Base-by-base conservation (phyloP, 2,329 filamentous ascomycete species). In the Aspergillus alliaceus region DNA sequence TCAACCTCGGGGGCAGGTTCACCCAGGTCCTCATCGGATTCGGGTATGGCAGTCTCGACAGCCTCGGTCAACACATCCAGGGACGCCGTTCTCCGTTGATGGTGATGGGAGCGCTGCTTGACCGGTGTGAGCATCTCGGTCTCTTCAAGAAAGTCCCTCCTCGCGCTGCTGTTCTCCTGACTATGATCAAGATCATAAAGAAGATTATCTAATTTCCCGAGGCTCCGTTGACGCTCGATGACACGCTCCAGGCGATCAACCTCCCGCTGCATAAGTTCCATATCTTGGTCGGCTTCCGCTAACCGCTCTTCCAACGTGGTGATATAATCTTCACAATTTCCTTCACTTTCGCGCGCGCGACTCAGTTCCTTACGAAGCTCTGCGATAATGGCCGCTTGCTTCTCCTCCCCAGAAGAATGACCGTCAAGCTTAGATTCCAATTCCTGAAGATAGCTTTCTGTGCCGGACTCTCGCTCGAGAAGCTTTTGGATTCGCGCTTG, bases 261-360 rank as follows among this genome's bases (percentile, higher is more conserved):
- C 70, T 99, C 95, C 34, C 93, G 90, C 73, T 96, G 92, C 93
- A 99, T 97, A 59, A 97, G 80, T 72, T 98, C 95, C 62, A 91
- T 87, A 71, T 99, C 95, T 73, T 98, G 93, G 68, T 99, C 95
- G 2, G 93, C 89, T 75, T 99, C 95, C 0, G 95, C 95, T 8
- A 99, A 84, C 22, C 93, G 89, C 77, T 98, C 95, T 72, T 99
- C 95, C 11, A 99, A 80, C 0, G 93, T 98, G 1, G 93, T 96
- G 53, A 99, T 98, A 73, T 99, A 99, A 64, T 98, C 95, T 73
- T 99, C 95, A 64, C 88, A 92, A 37, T 89, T 89, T 3, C 88
- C 85, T 77, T 99, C 95, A 65, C 92, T 97, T 68, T 97, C 95
- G 49, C 93, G 87, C 15, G 93, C 85, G 40, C 93, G 88, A 24